A percentile compares a stretch with the other conserved stretches of the same genome.
Evolutionary conservation across 2,329 filamentous ascomycete genomes (phyloP).

Genomic region (Neofusicoccum ribis): DNA sequence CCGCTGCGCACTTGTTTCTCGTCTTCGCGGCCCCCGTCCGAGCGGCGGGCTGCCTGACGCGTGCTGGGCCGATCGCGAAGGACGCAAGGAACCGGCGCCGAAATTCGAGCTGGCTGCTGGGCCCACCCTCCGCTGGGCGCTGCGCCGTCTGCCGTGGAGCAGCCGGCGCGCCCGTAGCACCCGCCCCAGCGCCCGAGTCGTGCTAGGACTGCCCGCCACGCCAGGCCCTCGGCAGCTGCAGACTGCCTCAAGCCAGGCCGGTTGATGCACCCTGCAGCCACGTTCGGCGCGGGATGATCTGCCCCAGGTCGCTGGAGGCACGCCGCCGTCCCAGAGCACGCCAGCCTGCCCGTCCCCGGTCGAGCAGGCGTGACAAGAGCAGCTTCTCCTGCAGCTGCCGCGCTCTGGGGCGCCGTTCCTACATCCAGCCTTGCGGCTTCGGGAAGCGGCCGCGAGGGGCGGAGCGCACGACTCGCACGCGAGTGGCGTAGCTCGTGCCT

Average conservation of each 20-base stretch:
- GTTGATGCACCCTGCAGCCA: constrained; percentile 18
- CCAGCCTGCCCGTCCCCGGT: background rate
- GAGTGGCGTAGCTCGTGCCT: constrained; percentile 10
- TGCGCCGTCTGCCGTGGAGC: background rate
- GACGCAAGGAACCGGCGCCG: constrained; percentile 4
- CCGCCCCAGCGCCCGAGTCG: background rate
- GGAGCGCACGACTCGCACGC: background rate
- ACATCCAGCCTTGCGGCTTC: background rate
- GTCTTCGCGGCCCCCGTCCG: background rate
- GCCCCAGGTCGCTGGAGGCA: background rate
- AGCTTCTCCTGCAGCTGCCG: background rate
- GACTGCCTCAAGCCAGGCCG: background rate
- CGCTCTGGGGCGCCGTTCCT: background rate
- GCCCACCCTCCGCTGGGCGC: background rate
- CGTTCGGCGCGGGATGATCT: constrained; percentile 9
- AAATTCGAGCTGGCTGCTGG: background rate
- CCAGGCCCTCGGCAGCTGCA: background rate
- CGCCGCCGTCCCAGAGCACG: background rate
- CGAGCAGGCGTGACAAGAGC: background rate
- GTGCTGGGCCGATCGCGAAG: background rate
- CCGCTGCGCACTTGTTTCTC: background rate
- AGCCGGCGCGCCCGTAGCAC: too few relatives aligned
- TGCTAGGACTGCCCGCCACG: too few relatives aligned
- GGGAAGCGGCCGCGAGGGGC: background rate
- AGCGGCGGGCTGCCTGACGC: background rate